Percentiles rank a stretch among this genome's conserved stretches.
phyloP scores from a whole-genome alignment of 2,329 filamentous ascomycete genomes.

The Orbilia oligospora region DNA sequence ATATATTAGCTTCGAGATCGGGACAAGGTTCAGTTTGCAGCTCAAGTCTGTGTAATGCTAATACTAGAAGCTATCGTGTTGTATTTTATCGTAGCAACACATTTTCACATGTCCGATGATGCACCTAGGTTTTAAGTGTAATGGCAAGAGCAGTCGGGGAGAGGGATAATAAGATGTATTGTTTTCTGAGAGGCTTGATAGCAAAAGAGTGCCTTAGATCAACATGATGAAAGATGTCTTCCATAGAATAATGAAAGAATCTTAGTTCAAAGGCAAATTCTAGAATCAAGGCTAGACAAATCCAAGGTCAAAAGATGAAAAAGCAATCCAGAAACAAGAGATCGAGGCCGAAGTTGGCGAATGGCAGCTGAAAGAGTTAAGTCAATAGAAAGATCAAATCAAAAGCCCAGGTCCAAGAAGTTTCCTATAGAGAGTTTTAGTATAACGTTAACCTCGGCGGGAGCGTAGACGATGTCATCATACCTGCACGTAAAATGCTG shows the following conservation, averaged over 20 bases:
- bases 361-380: neutral
- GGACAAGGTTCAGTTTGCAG: too few species aligned
- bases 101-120: too few species aligned
- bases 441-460: neutral
- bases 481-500: neutral
- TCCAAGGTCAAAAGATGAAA: neutral
- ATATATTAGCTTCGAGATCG: too few species aligned
- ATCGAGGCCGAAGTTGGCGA: neutral
- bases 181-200: neutral
- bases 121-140: too few species aligned
- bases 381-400: neutral
- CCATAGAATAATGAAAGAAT: neutral
- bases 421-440: neutral
- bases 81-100: slow-evolving; percentile 4
- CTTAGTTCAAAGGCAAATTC: neutral
- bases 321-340: neutral
- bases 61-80: neutral
- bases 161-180: neutral
- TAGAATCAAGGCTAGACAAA: neutral
- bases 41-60: too few species aligned
- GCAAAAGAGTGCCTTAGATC: neutral
- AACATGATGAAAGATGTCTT: neutral
- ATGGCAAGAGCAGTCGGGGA: neutral
- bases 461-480: neutral
- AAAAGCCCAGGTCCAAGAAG: slow-evolving; percentile 7